Base-by-base conservation (phyloP, 176 grass and related monocot species). In the Saccharum officinarum region DNA sequence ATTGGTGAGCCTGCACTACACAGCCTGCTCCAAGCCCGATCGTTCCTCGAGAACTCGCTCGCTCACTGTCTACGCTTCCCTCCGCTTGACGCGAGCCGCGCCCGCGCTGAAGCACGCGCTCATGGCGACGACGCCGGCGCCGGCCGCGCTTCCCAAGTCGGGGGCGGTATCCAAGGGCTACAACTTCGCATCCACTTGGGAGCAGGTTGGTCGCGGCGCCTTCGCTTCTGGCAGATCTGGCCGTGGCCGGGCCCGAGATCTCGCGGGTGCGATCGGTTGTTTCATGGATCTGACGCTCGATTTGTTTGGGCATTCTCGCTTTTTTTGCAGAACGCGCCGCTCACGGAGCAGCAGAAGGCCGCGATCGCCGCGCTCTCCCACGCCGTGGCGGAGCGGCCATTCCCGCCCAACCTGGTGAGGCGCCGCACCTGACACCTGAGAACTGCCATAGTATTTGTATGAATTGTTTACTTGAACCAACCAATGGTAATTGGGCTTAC, bases 161-260 rank as follows among this genome's bases (percentile, higher is more conserved):
- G 93, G 88, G 33, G 96, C 96, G 31, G 78, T 95, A 49, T 94
- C 93, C 36, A 95, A 94, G 78, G 91, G 91, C 15, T 98, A 98
- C 90, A 98, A 94, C 88, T 95, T 98, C 67, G 93, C 93, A 6
- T 94, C 86, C 68, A 88, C 91, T 6, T 98, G 96, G 96, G 96
- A 95, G 79, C 92, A 95, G 96, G 96, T 98, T 41, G 69, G 45
- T 84, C 20, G 30, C 73, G 25, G 61, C 79, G 34, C 40, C 36
- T 9, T 18, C 36, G 67, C 31, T 15, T 38, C 14, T 17, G 71
- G 66, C 67, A 68, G 69, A 76, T 86, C 84, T 73, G 71, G 74
- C 17, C 10, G 41, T 79, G 59, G 57, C 67, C 30, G 57, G 75
- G 13, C n/a, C 34, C 47, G 34, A 73, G 55, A 61, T 83, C 50